A percentile compares a stretch with the other conserved stretches of the same genome.
Evolutionary conservation across 176 grass and related monocot species (phyloP).

Genomic region (Saccharum spontaneum): DNA sequence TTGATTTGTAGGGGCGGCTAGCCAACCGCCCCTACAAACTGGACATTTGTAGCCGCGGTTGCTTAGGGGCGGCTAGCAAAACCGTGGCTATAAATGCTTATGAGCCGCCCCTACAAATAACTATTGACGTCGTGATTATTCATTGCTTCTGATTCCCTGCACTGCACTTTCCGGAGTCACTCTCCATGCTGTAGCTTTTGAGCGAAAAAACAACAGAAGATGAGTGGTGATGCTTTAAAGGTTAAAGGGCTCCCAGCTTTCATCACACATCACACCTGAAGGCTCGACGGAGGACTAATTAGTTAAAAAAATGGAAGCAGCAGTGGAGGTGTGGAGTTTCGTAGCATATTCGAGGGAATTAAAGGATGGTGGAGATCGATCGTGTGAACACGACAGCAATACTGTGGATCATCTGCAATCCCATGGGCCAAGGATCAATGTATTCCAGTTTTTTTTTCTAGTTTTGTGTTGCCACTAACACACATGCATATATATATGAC

Average conservation of each 20-base stretch:
- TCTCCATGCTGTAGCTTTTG: conserved; percentile 6
- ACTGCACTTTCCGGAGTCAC: neutral
- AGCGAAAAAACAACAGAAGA: neutral
- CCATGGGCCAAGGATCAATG: neutral
- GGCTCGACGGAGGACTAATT: neutral
- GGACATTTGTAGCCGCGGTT: too few relatives aligned
- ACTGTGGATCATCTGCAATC: neutral
- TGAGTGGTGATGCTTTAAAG: conserved; percentile 7
- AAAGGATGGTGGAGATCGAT: neutral
- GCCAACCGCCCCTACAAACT: too few relatives aligned
- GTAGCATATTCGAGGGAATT: neutral
- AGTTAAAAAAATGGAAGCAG: neutral
- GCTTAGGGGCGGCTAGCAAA: too few relatives aligned
- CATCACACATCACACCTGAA: neutral
- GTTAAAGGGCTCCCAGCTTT: neutral
- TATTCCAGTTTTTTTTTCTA: neutral
- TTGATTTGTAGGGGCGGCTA: too few relatives aligned
- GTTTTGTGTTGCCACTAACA: neutral
- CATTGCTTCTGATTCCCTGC: neutral
- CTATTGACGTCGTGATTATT: too few relatives aligned
- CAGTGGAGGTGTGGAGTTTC: neutral
- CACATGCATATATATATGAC: too few relatives aligned
- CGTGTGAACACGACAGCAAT: neutral
- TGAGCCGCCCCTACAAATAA: too few relatives aligned
- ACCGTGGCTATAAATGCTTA: too few relatives aligned